These are phyloP conservation scores for Fraxinus paxiana DNA, from an alignment of 305 asterid genomes.

Conservation along the genomic window DNA sequence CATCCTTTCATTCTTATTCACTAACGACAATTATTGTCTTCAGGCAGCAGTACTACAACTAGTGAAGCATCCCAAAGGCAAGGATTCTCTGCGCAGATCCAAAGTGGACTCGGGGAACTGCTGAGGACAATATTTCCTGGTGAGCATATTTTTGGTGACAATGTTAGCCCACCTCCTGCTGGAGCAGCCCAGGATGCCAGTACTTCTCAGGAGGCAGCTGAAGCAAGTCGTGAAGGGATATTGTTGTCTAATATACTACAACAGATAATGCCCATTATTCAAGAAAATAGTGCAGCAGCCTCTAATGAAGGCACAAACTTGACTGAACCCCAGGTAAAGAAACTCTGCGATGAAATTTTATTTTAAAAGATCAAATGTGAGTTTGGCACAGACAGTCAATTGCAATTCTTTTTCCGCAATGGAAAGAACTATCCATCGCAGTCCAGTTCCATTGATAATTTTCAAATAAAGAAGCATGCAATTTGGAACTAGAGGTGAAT, in stretches of 20 bases:
- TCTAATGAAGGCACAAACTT: conserved; percentile 10
- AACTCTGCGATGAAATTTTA: background rate
- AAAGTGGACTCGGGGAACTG: conserved; percentile 59
- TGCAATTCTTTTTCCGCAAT: background rate
- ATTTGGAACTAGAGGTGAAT: background rate
- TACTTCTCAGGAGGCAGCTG: conserved; percentile 39
- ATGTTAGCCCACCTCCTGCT: conserved; percentile 25
- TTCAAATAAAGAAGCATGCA: background rate
- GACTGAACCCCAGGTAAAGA: background rate
- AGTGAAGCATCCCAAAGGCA: conserved; percentile 42
- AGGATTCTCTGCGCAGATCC: conserved; percentile 41
- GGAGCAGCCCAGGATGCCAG: conserved; percentile 36
- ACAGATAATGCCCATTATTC: conserved; percentile 39
- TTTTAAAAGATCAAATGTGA: background rate
- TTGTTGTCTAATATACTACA: conserved; percentile 37
- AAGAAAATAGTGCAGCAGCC: conserved; percentile 25
- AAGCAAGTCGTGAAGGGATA: conserved; percentile 29
- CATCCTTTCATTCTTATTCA: background rate
- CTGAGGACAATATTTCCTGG: conserved; percentile 50
- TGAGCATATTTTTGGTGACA: conserved; percentile 33
- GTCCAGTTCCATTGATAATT: background rate
- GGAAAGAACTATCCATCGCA: background rate
- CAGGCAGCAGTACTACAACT: conserved; percentile 39
- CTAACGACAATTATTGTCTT: background rate
- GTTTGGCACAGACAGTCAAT: background rate